Percentiles rank a stretch among this genome's conserved stretches.
phyloP scores from a whole-genome alignment of 1,139 yeast genomes.

The Entelexis sorbosivorans region DNA sequence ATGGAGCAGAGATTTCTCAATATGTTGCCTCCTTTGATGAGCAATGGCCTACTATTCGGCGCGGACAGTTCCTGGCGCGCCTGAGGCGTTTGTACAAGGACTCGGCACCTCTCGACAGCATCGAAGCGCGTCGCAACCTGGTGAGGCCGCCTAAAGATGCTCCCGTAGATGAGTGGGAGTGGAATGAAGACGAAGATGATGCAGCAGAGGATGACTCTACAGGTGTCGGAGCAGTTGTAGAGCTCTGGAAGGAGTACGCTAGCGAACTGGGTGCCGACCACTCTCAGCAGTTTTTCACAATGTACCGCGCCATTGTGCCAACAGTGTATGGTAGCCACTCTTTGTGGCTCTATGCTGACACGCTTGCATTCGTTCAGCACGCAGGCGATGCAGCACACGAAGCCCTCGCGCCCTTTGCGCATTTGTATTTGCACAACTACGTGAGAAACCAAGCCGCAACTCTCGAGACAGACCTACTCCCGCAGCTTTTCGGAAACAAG shows the following conservation, averaged over 20 bases:
- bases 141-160: background rate
- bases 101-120: background rate
- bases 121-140: background rate
- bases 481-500: conserved; percentile 9
- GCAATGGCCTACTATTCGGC: background rate
- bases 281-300: conserved; percentile 6
- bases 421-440: conserved; percentile 9
- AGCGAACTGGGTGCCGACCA: conserved; percentile 4
- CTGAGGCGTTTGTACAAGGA: conserved; percentile 1
- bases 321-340: conserved; percentile 3
- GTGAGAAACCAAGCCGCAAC: background rate
- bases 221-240: conserved; percentile 4
- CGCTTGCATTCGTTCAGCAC: conserved; percentile 12
- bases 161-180: conserved; percentile 22
- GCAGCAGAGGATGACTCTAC: conserved; percentile 13
- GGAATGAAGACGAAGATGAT: conserved; percentile 24
- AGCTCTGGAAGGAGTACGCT: conserved; percentile 7
- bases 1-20: background rate
- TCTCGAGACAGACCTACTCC: conserved; percentile 14
- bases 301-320: conserved; percentile 11
- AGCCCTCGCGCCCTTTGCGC: conserved; percentile 6
- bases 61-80: background rate
- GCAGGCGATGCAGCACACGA: background rate
- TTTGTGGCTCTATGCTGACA: conserved; percentile 20
- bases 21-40: conserved; percentile 5